Conservation (phyloP, 148 eudicot genomes). For the Beta vulgaris region DNA sequence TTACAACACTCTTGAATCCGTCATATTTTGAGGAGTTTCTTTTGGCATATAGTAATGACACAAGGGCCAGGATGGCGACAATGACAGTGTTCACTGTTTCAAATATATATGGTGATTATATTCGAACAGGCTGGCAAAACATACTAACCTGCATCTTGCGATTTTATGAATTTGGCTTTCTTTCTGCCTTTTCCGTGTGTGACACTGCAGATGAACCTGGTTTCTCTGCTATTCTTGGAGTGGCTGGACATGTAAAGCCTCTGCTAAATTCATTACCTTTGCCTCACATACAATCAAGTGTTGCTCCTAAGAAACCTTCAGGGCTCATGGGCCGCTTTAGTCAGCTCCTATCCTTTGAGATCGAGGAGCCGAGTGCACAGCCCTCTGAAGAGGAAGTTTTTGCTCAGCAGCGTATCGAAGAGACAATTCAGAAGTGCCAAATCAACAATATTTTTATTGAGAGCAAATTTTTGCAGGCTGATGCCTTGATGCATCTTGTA, state of each 20-base stretch:
- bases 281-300: conserved; percentile 43
- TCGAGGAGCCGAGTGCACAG: conserved; percentile 77
- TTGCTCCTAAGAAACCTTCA: conserved; percentile 67
- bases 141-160: conserved; percentile 71
- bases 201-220: conserved; percentile 74
- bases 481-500: conserved; percentile 76
- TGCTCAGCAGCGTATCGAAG: conserved; percentile 71
- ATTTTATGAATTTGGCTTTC: conserved; percentile 75
- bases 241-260: conserved; percentile 44
- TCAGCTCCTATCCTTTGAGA: conserved; percentile 72
- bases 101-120: conserved; percentile 71
- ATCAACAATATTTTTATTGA: conserved; percentile 81
- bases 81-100: conserved; percentile 74
- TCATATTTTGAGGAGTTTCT: conserved; percentile 67
- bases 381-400: conserved; percentile 82
- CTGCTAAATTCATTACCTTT: conserved; percentile 42
- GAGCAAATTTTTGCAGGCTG: conserved; percentile 90
- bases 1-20: conserved; percentile 71
- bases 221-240: conserved; percentile 37
- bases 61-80: conserved; percentile 84
- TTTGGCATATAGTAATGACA: conserved; percentile 72
- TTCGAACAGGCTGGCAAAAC: conserved; percentile 83
- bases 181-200: conserved; percentile 69
- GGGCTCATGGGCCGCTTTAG: conserved; percentile 91
- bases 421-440: conserved; percentile 78